Base-by-base conservation (phyloP, 768 basidiomycete species). In the Gloeopeniophorella convolvens region DNA sequence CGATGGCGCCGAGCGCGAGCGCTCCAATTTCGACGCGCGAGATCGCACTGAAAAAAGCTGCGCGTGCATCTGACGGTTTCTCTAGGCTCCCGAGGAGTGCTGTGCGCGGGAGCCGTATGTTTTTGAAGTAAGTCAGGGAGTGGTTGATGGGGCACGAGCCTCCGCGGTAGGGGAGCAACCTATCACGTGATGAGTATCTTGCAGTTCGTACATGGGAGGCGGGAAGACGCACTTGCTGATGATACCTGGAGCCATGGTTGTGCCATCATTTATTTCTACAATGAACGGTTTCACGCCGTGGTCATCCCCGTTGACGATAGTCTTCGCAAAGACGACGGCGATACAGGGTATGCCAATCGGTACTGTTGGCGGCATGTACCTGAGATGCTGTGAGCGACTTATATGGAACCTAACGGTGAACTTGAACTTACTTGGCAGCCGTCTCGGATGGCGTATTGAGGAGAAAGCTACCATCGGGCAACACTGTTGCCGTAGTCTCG, bases 321-420 rank as follows among this genome's bases (percentile, higher is more conserved):
- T 58, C 18, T 63, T 60, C 0, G 75, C 75, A 42, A 70, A 67
- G 7, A 76, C 72, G 34, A 75, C 48, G 9, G 65, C 70, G 9
- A 75, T 45, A 15, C 68, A 62, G 3, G 72, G 67, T 2, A 62
- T 55, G 6, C 55, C 59, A 15, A 52, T 46, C 3, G 73, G 73
- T 7, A 59, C 57, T 15, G 73, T 73, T 0, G 74, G 74, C 4
- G 72, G 72, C 73, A 74, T 74, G 45, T 60, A 72, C 54, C 74
- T 74, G 30, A 24, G 35, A 12, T n/a, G 23, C 21, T n/a, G n/a
- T n/a, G 11, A 27, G 6, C 26, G 50, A 40, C 6, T 5, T 1
- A 20, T 13, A 46, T 31, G n/a, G 8, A 43, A n/a, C 12, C n/a
- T 11, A n/a, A 9, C 1, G 24, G 2, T 28, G 9, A 32, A 16